Base-by-base conservation (phyloP, 2,329 filamentous ascomycete species). In the Cryphonectria parasitica region DNA sequence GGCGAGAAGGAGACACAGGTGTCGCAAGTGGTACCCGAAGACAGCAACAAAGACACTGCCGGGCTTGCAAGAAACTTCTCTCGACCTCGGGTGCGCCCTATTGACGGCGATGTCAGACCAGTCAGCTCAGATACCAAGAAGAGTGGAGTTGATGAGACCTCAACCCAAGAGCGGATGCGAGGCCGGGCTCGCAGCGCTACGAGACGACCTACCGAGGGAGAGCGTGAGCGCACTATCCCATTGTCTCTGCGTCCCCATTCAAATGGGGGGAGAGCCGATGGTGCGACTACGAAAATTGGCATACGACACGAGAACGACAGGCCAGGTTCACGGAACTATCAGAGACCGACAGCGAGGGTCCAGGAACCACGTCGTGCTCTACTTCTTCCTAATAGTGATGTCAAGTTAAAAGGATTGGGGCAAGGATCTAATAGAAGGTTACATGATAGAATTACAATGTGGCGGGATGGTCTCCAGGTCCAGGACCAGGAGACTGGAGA, bases 391-490 rank as follows among this genome's bases (percentile, higher is more conserved):
- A 60, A 13, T 4, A 17, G 58, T 3, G 69, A 58, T 2, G 34
- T 19, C 39, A 70, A 63, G 60, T 2, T 68, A 49, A 70, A 70
- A 49, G 69, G 69, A 10, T 54, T 70, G 28, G 69, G 69, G 36
- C 69, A 70, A 36, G 69, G 69, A 0, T 70, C 69, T n/a, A 17
- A 28, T 28, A 43, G 65, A 28, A 54, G 69, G 25, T 13, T 68
- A 10, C 25, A 70, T 56, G 54, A 64, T 49, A 66, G 67, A 31
- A 63, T 70, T 2, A 2, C 58, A 10, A 45, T 17, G 2, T 70
- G 69, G 69, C 58, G 45, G 1, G 39, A 70, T 25, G 60, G 41
- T 11, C 34, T 70, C 36, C n/a, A 63, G 31, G 15, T 3, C 22
- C 17, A 63, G 22, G 41, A n/a, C 25, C 17, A 63, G 22, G 41